Conservation (phyloP, 2,329 filamentous ascomycete species). For the Tolypocladium cylindrosporum region DNA sequence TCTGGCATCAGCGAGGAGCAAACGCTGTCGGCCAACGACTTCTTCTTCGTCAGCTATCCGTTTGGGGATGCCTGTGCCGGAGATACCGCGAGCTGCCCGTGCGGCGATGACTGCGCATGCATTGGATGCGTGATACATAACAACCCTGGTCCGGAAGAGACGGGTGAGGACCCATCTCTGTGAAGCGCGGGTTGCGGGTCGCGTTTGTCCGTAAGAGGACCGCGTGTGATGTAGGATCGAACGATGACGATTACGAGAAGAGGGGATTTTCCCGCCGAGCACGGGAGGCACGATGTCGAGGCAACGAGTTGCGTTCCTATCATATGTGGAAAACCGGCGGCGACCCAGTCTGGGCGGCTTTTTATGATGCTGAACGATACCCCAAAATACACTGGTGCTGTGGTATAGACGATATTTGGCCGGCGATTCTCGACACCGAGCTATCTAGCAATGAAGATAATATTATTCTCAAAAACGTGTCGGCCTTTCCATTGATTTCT, state of each 20-base stretch:
- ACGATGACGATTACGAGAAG: not conserved
- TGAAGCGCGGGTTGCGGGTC: not conserved
- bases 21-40: constrained; percentile 40
- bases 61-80: constrained; percentile 38
- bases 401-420: not conserved
- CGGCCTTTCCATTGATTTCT: too few relatives aligned
- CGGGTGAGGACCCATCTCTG: not conserved
- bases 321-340: not conserved
- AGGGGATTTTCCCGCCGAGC: not conserved
- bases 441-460: not conserved
- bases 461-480: not conserved
- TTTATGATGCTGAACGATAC: not conserved
- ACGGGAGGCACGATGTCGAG: not conserved
- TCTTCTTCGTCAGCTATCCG: constrained; percentile 49
- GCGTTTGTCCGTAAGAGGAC: not conserved
- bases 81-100: constrained; percentile 40
- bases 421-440: not conserved
- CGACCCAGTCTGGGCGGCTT: not conserved
- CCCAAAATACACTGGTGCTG: not conserved
- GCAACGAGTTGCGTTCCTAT: not conserved
- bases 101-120: constrained; percentile 50
- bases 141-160: constrained; percentile 11
- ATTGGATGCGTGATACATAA: constrained; percentile 46
- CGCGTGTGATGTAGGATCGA: not conserved
- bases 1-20: constrained; percentile 39